Base-by-base conservation (phyloP, 306 rosid species). In the Amphicarpaea edgeworthii region DNA sequence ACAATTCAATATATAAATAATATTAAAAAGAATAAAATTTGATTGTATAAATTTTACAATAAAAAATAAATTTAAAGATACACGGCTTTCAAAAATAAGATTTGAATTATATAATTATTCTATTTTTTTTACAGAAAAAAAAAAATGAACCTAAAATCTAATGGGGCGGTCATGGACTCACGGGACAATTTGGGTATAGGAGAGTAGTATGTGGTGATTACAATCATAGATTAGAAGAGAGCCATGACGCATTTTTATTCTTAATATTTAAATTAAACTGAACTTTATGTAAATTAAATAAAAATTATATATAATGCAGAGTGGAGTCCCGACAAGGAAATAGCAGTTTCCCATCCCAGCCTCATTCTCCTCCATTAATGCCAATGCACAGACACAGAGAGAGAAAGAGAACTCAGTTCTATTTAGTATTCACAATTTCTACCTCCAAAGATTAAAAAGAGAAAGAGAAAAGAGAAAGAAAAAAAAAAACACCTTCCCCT, bases 301-400 rank as follows among this genome's bases (percentile, higher is more conserved):
- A 32, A n/a, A n/a, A n/a, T n/a, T n/a, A n/a, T n/a, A n/a, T 58
- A 63, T 42, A 68, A 72, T 49, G 75, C 6, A 75, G 59, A 60
- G 79, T 74, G 72, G 81, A 79, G 88, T 90, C 81, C 83, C 84
- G 85, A 83, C 85, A 64, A 80, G 81, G 42, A 73, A 84, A 76
- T 69, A 75, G 78, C 85, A 79, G 83, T 85, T 84, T 79, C 73
- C 75, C 78, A 65, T 80, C 68, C 15, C 70, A 38, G 42, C 63
- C 85, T 86, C 78, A 84, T 73, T 86, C 77, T 79, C 87, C 83
- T 77, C 85, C 96, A 84, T 90, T 82, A 87, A 92, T 90, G 93
- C 75, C 38, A 55, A 7, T 57, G 49, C 68, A 62, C 54, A 62
- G 61, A 23, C 16, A 55, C 34, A 54, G 19, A 68, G 47, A 14